phyloP scores from a whole-genome alignment of 345 rosid species.

The Psidium guajava region DNA sequence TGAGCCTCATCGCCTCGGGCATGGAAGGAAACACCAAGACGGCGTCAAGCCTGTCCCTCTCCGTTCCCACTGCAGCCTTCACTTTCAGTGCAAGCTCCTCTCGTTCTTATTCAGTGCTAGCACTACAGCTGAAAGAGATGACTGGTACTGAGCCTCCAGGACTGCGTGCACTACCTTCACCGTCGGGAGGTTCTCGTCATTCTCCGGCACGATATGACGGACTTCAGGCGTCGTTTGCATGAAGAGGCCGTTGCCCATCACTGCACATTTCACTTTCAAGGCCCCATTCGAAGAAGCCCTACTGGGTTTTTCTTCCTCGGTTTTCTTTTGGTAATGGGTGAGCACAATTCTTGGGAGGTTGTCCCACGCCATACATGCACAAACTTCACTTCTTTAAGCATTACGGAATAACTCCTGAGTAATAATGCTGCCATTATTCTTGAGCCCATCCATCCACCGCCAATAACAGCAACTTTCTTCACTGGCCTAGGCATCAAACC shows the following conservation, averaged over 20 bases:
- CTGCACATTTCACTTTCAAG: constrained; percentile 47
- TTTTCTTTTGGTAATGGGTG: no score
- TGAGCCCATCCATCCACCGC: constrained; percentile 98
- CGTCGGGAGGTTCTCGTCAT: constrained; percentile 47
- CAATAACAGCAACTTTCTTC: constrained; percentile 77
- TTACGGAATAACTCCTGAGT: constrained; percentile 69
- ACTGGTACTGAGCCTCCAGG: constrained; percentile 96
- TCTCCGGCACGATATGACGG: constrained; percentile 73
- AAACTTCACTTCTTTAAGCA: constrained; percentile 90
- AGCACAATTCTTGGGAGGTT: no score
- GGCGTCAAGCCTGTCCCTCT: constrained; percentile 92
- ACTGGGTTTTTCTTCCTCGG: constrained; percentile 19
- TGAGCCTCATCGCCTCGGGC: constrained; percentile 99
- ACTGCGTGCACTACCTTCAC: constrained; percentile 89
- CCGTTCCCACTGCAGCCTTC: constrained; percentile 82
- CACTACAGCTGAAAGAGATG: constrained; percentile 78
- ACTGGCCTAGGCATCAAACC: constrained; percentile 65
- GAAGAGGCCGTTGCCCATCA: constrained; percentile 84
- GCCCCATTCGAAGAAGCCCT: constrained; percentile 24
- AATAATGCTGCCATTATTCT: constrained; percentile 90
- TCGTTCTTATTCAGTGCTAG: constrained; percentile 53
- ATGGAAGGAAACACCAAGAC: constrained; percentile 97
- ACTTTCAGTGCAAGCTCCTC: constrained; percentile 87
- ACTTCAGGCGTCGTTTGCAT: constrained; percentile 93
- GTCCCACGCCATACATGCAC: no score